Conservation (phyloP, 2,329 filamentous ascomycete genomes). For the Nothophaeocryptopus gaeumannii region DNA sequence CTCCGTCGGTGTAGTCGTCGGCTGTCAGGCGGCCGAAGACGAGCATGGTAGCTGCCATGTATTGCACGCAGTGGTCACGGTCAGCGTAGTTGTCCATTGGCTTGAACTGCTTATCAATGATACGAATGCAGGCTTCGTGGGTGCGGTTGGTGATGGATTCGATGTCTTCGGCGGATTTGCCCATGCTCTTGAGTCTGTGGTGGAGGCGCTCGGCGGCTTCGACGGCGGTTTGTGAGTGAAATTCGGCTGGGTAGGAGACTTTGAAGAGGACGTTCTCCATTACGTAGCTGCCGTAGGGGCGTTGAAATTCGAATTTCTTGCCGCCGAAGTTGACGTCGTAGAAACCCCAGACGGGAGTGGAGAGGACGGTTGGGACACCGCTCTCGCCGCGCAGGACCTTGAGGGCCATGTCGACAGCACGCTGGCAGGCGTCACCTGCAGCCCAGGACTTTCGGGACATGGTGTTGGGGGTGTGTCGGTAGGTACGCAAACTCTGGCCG, state of each 20-base stretch:
- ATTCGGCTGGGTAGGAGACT: slow-evolving; percentile 97
- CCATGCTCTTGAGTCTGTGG: slow-evolving; percentile 74
- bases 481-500: slow-evolving; percentile 91
- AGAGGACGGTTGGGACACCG: slow-evolving; percentile 87
- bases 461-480: slow-evolving; percentile 96
- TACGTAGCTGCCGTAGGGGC: slow-evolving; percentile 94
- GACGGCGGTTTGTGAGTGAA: slow-evolving; percentile 97
- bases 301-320: slow-evolving; percentile 94
- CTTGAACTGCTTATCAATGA: slow-evolving; percentile 99
- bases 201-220: slow-evolving; percentile 89
- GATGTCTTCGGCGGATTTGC: slow-evolving; percentile 91
- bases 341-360: slow-evolving; percentile 93
- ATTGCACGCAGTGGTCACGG: slow-evolving; percentile 98
- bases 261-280: slow-evolving; percentile 99
- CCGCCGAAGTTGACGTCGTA: slow-evolving; percentile 98
- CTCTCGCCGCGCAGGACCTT: slow-evolving; percentile 96
- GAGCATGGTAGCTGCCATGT: slow-evolving; percentile 97
- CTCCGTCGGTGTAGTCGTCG: slow-evolving; percentile 87
- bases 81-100: slow-evolving; percentile 99
- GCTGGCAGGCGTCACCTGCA: slow-evolving; percentile 94
- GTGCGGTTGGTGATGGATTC: slow-evolving; percentile 91
- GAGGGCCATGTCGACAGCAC: slow-evolving; percentile 94
- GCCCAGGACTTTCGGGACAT: slow-evolving; percentile 99
- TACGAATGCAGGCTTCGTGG: slow-evolving; percentile 96
- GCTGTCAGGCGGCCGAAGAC: slow-evolving; percentile 91